Conservation (phyloP, 257 asterid species). For the Solanum etuberosum region DNA sequence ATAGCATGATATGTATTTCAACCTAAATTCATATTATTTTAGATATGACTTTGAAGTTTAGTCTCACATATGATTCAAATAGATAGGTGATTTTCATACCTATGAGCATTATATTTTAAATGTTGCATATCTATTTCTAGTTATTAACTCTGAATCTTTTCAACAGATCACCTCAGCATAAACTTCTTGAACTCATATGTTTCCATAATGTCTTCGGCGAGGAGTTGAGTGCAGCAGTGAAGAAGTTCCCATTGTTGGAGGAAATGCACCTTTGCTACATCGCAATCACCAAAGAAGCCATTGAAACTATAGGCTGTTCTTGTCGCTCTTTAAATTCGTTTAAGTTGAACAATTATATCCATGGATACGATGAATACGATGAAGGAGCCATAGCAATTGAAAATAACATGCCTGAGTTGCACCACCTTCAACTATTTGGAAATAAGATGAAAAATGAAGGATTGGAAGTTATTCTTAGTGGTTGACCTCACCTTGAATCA, state of each 20-base stretch:
- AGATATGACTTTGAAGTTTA: too few relatives aligned
- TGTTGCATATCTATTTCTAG: background rate
- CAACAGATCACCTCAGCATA: conserved; percentile 27
- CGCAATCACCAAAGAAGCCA: background rate
- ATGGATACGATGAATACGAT: background rate
- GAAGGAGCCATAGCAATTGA: conserved; percentile 26
- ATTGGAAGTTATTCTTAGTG: conserved; percentile 28
- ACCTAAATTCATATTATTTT: too few relatives aligned
- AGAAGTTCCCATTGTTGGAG: conserved; percentile 18
- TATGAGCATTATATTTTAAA: background rate
- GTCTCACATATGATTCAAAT: too few relatives aligned
- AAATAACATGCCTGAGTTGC: conserved; percentile 26
- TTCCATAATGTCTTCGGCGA: background rate
- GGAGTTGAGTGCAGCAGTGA: conserved; percentile 14
- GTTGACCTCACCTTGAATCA: conserved; percentile 40
- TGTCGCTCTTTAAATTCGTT: conserved; percentile 27
- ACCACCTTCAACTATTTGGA: conserved; percentile 23
- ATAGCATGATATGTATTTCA: too few relatives aligned
- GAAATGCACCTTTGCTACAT: conserved; percentile 29
- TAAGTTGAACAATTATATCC: background rate
- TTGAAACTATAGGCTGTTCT: conserved; percentile 22
- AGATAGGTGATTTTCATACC: too few relatives aligned
- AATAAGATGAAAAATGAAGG: conserved; percentile 15
- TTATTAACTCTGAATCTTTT: background rate
- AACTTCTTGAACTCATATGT: conserved; percentile 15